phyloP scores from a whole-genome alignment of 1,284 basidiomycete species.

The Trichosporon sp. region DNA sequence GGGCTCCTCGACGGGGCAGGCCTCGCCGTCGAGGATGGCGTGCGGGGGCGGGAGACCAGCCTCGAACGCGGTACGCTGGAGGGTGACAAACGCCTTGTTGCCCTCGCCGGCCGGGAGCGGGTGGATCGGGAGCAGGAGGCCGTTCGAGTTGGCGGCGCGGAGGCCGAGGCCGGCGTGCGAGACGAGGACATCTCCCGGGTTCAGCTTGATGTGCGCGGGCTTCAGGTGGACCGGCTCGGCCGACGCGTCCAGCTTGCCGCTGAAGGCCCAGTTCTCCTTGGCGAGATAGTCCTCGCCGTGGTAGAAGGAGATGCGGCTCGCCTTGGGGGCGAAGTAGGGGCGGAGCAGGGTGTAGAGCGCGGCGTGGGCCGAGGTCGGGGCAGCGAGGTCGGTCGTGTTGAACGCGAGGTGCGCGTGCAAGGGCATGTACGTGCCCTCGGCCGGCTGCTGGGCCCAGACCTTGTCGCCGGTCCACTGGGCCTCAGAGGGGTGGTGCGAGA shows the following conservation, averaged over 20 bases:
- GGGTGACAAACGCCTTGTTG: constrained; percentile 24
- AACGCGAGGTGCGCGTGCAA: constrained; percentile 39
- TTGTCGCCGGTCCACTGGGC: constrained; percentile 15
- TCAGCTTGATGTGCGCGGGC: constrained; percentile 24
- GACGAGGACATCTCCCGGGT: constrained; percentile 41
- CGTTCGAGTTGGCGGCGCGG: constrained; percentile 11
- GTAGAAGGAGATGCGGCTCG: constrained; percentile 41
- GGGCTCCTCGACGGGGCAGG: constrained; percentile 28
- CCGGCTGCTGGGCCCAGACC: constrained; percentile 18
- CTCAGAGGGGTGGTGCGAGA: constrained; percentile 9
- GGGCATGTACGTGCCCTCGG: constrained; percentile 18
- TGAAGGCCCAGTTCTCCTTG: constrained; percentile 34
- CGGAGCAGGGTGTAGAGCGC: constrained; percentile 41
- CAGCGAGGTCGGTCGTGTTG: constrained; percentile 24
- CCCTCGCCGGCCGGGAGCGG: constrained; percentile 24
- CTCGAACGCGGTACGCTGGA: constrained; percentile 38
- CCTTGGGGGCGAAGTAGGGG: constrained; percentile 35
- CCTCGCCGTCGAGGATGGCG: constrained; percentile 15
- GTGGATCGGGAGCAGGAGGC: constrained; percentile 34
- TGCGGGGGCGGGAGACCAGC: constrained; percentile 37
- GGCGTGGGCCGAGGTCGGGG: constrained; percentile 29
- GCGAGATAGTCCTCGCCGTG: constrained; percentile 31
- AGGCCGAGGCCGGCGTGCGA: constrained; percentile 32
- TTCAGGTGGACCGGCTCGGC: constrained; percentile 29
- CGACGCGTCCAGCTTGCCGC: constrained; percentile 14